Evolutionary conservation across 768 basidiomycete genomes (phyloP).

Genomic region (Leccinum rimulosum): DNA sequence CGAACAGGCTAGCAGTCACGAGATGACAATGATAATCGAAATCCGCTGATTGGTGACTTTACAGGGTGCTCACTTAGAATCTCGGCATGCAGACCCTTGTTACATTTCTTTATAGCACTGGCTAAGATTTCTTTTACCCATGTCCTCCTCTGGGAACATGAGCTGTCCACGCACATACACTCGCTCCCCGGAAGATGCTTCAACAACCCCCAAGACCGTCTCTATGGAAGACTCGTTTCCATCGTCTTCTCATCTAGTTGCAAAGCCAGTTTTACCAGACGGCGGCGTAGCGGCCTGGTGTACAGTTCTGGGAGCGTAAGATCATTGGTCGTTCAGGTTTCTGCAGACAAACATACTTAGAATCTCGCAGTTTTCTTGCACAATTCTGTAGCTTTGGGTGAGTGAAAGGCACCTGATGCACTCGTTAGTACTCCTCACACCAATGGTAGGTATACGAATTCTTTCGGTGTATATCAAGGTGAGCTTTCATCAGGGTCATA

Average conservation of each 20-base stretch:
- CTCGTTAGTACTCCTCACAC: background rate
- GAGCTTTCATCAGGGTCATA: background rate
- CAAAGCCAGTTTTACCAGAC: slow-evolving; percentile 9
- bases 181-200: background rate
- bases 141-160: background rate
- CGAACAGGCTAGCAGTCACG: background rate
- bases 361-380: slow-evolving; percentile 20
- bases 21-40: background rate
- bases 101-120: background rate
- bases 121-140: background rate
- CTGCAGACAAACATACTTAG: background rate
- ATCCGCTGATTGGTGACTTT: background rate
- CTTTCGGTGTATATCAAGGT: slow-evolving; percentile 33
- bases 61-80: background rate
- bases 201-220: background rate
- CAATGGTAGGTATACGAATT: slow-evolving; percentile 12
- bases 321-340: background rate
- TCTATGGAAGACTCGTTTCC: background rate
- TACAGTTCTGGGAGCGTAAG: slow-evolving; percentile 27
- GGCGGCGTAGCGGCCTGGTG: slow-evolving; percentile 25
- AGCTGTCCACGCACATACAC: background rate
- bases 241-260: background rate
- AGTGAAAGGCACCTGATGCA: background rate
- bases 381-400: slow-evolving; percentile 29
- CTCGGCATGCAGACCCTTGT: background rate